Base-by-base conservation (phyloP, 1,284 basidiomycete genomes). In the Gymnopus androsaceus region DNA sequence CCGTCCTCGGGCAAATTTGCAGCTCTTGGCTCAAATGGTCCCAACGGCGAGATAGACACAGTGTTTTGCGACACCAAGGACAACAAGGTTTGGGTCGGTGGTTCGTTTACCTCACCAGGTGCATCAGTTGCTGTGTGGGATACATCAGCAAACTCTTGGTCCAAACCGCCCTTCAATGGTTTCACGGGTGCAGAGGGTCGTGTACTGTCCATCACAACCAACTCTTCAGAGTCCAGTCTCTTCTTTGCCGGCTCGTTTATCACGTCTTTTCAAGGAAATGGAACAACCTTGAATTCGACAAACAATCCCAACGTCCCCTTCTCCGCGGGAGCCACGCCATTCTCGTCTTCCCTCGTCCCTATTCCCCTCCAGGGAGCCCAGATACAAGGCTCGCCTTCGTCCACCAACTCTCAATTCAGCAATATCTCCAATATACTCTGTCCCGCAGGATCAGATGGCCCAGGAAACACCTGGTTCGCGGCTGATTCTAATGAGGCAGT, bases 191-290 rank as follows among this genome's bases (percentile, higher is more conserved):
- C 79, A 19, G 74, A 78, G 30, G 78, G 80, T 36, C 78, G 83
- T 61, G 93, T 98, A 54, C 73, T 80, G 27, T 87, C 89, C 46
- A 97, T 98, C 66, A 80, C 84, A 34, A 74, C 87, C 37, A 92
- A 92, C 61, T 74, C 83, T 33, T 87, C 92, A 51, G 79, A 81
- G 51, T 77, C 79, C 19, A 90, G 87, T 60, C 75, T 98, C 50
- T 88, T 95, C 67, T 95, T 98, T 66, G 82, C 90, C 1, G 96
- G 96, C 42, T 87, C 88, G 17, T 98, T 98, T 76, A 67, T 88
- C 55, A 88, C 90, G 3, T 75, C 83, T 1, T 92, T 89, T 70
- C 70, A 75, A 51, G 86, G 85, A 56, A 84, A 83, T 68, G 73
- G 75, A 47, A 75, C 80, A n/a, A 57, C 74, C 51, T 65, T 82